Evolutionary conservation across 106 monocot species (phyloP).

Genomic region (Dactylorhiza incarnata): DNA sequence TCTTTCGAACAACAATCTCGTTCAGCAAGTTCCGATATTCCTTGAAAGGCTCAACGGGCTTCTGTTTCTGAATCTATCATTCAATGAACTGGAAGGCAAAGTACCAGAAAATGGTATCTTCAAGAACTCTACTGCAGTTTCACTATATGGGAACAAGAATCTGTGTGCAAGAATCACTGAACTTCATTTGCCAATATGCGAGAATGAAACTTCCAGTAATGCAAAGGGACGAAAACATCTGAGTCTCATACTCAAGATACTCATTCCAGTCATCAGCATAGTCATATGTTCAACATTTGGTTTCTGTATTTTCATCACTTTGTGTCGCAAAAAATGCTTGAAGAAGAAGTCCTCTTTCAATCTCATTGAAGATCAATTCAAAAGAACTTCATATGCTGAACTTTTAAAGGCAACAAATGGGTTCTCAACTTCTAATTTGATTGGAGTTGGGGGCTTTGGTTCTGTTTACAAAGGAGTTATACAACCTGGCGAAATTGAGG

Average conservation of each 20-base stretch:
- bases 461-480: constrained; percentile 20
- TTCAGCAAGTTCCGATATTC: constrained; percentile 9
- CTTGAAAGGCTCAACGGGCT: neutral
- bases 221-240: neutral
- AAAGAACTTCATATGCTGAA: constrained; percentile 8
- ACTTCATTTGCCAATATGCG: neutral
- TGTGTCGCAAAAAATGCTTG: neutral
- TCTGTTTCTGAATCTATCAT: constrained; percentile 7
- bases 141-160: neutral
- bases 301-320: neutral
- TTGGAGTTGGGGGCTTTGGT: constrained; percentile 2
- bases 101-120: constrained; percentile 5
- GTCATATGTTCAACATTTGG: neutral
- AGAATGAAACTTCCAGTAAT: neutral
- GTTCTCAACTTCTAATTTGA: constrained; percentile 9
- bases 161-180: constrained; percentile 4
- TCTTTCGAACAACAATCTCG: constrained; percentile 16
- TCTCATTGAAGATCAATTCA: neutral
- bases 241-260: neutral
- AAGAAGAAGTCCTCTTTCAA: neutral
- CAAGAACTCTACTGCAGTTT: neutral
- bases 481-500: neutral
- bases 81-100: constrained; percentile 9
- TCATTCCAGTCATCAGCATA: neutral
- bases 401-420: constrained; percentile 17